These are phyloP conservation scores for Ganoderma meredithae DNA, from an alignment of 1,284 basidiomycete species.

Conservation along the genomic window DNA sequence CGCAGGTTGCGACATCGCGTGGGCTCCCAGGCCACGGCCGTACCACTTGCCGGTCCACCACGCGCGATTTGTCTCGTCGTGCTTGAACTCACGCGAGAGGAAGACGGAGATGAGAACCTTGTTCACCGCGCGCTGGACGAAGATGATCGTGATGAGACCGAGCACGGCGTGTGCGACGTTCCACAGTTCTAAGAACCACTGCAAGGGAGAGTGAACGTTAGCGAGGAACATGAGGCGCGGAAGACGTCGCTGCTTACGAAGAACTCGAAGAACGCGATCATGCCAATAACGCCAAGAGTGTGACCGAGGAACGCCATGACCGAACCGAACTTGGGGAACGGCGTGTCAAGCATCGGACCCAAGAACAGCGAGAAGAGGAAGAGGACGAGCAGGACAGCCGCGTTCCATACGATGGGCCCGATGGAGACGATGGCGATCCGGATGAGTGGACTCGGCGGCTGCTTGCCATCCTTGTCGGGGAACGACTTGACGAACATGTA, in stretches of 20 bases:
- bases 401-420: slow-evolving; percentile 97
- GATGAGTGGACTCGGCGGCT: slow-evolving; percentile 80
- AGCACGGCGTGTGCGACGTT: slow-evolving; percentile 90
- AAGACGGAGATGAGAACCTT: slow-evolving; percentile 93
- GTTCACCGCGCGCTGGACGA: slow-evolving; percentile 90
- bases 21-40: slow-evolving; percentile 86
- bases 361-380: slow-evolving; percentile 94
- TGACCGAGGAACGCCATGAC: slow-evolving; percentile 91
- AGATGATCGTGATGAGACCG: slow-evolving; percentile 86
- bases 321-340: slow-evolving; percentile 88
- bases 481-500: slow-evolving; percentile 93
- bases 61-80: slow-evolving; percentile 95
- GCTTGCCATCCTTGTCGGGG: slow-evolving; percentile 70
- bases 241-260: slow-evolving; percentile 59
- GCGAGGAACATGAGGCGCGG: slow-evolving; percentile 19
- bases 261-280: slow-evolving; percentile 95
- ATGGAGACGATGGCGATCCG: slow-evolving; percentile 94
- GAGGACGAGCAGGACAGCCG: slow-evolving; percentile 82
- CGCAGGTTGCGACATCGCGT: slow-evolving; percentile 88
- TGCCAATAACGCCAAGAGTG: slow-evolving; percentile 79
- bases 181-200: slow-evolving; percentile 98
- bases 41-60: slow-evolving; percentile 99
- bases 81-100: slow-evolving; percentile 95
- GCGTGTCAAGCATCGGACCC: slow-evolving; percentile 88
- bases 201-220: slow-evolving; percentile 20